Conservation (phyloP, 345 rosid species). For the Ceriops zippeliana region DNA sequence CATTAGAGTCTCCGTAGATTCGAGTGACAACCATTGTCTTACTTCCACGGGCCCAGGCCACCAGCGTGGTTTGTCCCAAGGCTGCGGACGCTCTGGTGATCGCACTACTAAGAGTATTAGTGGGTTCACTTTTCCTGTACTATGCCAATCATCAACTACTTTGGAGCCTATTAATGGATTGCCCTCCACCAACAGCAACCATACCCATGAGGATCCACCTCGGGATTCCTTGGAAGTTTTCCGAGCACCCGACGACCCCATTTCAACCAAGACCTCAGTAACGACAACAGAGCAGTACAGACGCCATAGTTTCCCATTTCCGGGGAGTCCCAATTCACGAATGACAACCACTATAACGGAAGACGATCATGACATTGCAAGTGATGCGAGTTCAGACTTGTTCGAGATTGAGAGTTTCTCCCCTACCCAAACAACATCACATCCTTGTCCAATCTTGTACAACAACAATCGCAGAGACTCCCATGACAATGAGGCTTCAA, state of each 20-base stretch:
- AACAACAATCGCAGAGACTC: conserved; percentile 38
- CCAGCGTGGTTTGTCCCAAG: conserved; percentile 23
- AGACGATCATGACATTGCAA: conserved; percentile 57
- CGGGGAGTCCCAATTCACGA: conserved; percentile 35
- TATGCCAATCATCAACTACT: conserved; percentile 25
- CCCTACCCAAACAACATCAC: conserved; percentile 50
- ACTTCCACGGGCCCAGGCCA: conserved; percentile 11
- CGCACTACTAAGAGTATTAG: background rate
- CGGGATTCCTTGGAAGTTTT: conserved; percentile 59
- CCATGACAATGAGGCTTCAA: conserved; percentile 64
- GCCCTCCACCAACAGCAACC: conserved; percentile 1
- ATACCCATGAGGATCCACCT: conserved; percentile 37
- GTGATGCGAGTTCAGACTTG: conserved; percentile 91
- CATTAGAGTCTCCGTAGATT: conserved; percentile 6
- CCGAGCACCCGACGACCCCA: conserved; percentile 24
- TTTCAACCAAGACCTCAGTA: conserved; percentile 12
- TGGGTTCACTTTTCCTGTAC: conserved; percentile 55
- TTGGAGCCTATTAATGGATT: conserved; percentile 16
- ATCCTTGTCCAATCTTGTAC: conserved; percentile 23
- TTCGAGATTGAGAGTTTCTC: conserved; percentile 98
- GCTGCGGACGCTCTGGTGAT: conserved; percentile 7
- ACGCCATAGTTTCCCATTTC: conserved; percentile 32
- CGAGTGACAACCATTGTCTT: conserved; percentile 24
- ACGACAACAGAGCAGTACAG: conserved; percentile 9
- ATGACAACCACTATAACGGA: background rate